Conservation (phyloP, 2,329 filamentous ascomycete genomes). For the Lachnellula suecica region DNA sequence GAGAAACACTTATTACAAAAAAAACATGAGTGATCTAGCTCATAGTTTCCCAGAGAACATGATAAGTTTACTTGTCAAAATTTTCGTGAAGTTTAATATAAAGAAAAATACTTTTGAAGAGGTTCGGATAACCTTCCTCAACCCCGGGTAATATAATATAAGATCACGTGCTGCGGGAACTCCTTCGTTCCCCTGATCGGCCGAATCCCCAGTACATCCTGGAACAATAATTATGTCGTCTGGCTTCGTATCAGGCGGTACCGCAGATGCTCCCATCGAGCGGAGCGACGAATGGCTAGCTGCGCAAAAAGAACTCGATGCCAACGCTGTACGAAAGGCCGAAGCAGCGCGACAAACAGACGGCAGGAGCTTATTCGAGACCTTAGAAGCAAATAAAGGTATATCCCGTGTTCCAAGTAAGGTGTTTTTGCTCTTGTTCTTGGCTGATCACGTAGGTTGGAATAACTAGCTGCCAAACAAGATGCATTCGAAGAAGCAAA, state of each 20-base stretch:
- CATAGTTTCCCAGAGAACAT: too few species aligned
- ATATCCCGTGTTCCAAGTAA: too few species aligned
- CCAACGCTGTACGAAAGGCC: slow-evolving; percentile 28
- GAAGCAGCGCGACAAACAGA: slow-evolving; percentile 41
- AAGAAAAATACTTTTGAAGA: not conserved
- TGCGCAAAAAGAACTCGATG: slow-evolving; percentile 38
- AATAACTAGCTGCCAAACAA: slow-evolving; percentile 68
- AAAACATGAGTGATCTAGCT: too few species aligned
- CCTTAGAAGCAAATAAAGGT: slow-evolving; percentile 82
- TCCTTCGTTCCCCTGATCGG: too few species aligned
- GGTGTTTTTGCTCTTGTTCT: too few species aligned
- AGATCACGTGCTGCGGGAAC: not conserved
- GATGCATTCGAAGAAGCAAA: slow-evolving; percentile 76
- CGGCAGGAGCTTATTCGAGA: slow-evolving; percentile 66
- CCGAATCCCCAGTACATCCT: not conserved
- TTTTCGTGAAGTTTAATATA: not conserved
- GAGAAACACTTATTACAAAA: too few species aligned
- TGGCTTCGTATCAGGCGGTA: slow-evolving; percentile 52
- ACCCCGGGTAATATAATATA: too few species aligned
- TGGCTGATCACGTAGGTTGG: slow-evolving; percentile 34
- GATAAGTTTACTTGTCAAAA: too few species aligned
- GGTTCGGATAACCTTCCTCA: not conserved
- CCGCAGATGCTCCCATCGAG: slow-evolving; percentile 42
- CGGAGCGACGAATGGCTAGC: slow-evolving; percentile 35
- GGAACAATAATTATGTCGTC: slow-evolving; percentile 42